These are phyloP conservation scores for Trifolium pratense DNA, from an alignment of 306 rosid genomes.

Conservation along the genomic window DNA sequence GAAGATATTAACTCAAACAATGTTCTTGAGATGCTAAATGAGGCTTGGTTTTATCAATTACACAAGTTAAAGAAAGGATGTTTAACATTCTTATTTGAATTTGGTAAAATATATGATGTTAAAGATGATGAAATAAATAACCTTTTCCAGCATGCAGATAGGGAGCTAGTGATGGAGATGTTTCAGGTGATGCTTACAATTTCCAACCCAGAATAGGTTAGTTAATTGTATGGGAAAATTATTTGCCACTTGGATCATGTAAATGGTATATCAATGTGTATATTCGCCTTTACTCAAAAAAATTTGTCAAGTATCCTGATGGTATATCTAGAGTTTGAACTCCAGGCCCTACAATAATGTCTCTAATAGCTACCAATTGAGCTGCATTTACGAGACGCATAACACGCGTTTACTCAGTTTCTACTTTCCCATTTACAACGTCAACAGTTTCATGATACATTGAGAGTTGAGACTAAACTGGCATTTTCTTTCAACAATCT, in stretches of 20 bases:
- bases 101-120: conserved; percentile 82
- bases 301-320: no score
- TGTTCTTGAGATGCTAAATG: conserved; percentile 83
- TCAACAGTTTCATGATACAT: not conserved
- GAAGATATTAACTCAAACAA: conserved; percentile 77
- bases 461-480: no score
- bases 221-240: conserved; percentile 9
- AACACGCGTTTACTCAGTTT: not conserved
- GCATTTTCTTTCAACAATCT: no score
- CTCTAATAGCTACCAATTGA: no score
- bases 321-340: no score
- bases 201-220: conserved; percentile 60
- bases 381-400: no score
- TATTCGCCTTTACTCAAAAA: conserved; percentile 13
- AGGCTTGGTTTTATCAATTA: conserved; percentile 77
- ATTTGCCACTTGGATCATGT: conserved; percentile 7
- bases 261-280: conserved; percentile 35
- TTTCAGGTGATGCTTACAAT: conserved; percentile 80
- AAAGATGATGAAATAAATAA: conserved; percentile 61
- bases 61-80: conserved; percentile 86
- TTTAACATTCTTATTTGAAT: conserved; percentile 70
- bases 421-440: not conserved
- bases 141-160: conserved; percentile 72
- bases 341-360: no score
- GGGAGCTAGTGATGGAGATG: conserved; percentile 83